Evolutionary conservation across 208 protist genomes (phyloP).

Genomic region (Acanthamoeba lenticulata): DNA sequence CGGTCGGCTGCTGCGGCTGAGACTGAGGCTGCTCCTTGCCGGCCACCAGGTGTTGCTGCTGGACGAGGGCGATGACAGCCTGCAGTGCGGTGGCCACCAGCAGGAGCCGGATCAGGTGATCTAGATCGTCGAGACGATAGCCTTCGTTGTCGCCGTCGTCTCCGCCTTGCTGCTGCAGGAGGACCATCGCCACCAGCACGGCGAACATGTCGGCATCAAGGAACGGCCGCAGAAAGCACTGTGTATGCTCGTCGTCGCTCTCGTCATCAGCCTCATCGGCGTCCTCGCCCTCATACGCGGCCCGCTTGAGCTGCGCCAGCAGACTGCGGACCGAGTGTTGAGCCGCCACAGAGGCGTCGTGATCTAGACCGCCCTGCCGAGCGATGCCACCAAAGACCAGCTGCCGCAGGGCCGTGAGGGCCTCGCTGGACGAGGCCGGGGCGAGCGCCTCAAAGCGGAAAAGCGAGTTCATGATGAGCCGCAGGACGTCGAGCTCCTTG

Average conservation of each 20-base stretch:
- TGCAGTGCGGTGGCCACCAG: slow-evolving; percentile 4
- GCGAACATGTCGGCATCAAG: neutral
- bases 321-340: neutral
- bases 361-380: neutral
- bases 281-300: neutral
- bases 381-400: neutral
- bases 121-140: neutral
- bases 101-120: neutral
- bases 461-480: neutral
- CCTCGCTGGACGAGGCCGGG: neutral
- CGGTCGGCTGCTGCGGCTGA: no score
- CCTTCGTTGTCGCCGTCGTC: neutral
- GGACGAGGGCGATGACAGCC: neutral
- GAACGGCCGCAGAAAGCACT: neutral
- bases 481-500: neutral
- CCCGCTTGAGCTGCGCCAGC: neutral
- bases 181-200: neutral
- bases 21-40: no score
- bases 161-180: neutral
- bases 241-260: no score
- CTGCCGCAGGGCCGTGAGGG: neutral
- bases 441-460: neutral
- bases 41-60: neutral
- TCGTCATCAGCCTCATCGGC: neutral
- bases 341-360: neutral